phyloP scores from a whole-genome alignment of 306 rosid species.

The Cyamopsis tetragonoloba region DNA sequence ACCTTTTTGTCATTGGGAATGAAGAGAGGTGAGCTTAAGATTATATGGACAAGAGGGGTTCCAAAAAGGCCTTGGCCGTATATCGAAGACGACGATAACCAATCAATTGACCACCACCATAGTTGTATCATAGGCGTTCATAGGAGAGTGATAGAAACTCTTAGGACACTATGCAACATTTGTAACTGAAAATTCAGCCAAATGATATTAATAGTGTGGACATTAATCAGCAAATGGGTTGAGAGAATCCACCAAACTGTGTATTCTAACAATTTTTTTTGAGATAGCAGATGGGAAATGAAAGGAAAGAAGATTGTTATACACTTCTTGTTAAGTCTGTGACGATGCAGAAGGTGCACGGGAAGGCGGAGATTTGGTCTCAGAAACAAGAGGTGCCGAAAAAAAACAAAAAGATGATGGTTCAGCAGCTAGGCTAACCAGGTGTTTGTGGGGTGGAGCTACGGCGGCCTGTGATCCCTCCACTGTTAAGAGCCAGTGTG shows the following conservation, averaged over 20 bases:
- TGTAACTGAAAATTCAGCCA: constrained; percentile 20
- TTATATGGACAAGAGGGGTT: constrained; percentile 90
- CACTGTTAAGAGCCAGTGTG: not conserved
- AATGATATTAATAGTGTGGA: constrained; percentile 18
- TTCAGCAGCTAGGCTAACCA: not conserved
- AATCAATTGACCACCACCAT: constrained; percentile 40
- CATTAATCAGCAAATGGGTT: constrained; percentile 17
- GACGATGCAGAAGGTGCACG: too few species aligned
- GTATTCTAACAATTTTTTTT: not conserved
- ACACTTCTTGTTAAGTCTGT: too few species aligned
- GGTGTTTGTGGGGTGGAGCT: not conserved
- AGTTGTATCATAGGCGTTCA: constrained; percentile 34
- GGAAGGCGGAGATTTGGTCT: too few species aligned
- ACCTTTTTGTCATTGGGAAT: constrained; percentile 86
- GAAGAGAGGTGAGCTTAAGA: constrained; percentile 84
- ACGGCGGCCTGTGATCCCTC: not conserved
- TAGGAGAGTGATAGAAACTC: constrained; percentile 27
- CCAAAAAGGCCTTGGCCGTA: constrained; percentile 88
- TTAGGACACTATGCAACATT: constrained; percentile 41
- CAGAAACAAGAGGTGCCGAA: too few species aligned
- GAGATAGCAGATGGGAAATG: not conserved
- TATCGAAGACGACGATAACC: constrained; percentile 51
- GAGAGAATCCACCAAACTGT: not conserved
- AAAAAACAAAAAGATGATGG: not conserved
- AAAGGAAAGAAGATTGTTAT: too few species aligned